phyloP scores from a whole-genome alignment of 768 basidiomycete genomes.

The Trametes gibbosa region DNA sequence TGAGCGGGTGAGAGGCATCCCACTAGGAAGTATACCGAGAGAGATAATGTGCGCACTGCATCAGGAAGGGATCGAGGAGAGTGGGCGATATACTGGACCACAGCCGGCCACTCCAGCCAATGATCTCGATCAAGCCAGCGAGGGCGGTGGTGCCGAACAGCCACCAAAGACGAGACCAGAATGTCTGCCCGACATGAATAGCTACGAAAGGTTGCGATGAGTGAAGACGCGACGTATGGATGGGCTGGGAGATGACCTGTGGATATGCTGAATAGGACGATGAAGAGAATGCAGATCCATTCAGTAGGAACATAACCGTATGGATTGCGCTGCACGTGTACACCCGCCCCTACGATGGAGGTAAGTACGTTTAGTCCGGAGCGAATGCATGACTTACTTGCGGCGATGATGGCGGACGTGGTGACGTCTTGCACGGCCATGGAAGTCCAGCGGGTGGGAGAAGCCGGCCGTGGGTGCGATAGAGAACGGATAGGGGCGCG shows the following conservation, averaged over 20 bases:
- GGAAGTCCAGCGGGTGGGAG: too few species aligned
- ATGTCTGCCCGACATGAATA: conserved; percentile 28
- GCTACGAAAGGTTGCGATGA: conserved; percentile 3
- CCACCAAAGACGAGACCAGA: conserved; percentile 35
- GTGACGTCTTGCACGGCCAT: too few species aligned
- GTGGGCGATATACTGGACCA: conserved; percentile 32
- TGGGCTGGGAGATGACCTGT: conserved; percentile 24
- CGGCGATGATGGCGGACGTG: too few species aligned
- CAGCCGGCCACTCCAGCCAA: conserved; percentile 38
- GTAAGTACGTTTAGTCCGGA: too few species aligned
- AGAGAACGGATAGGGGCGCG: too few species aligned
- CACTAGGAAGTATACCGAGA: too few species aligned
- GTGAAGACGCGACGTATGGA: neutral
- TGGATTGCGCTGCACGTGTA: neutral
- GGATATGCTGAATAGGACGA: conserved; percentile 34
- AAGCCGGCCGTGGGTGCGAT: too few species aligned
- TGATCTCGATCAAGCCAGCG: conserved; percentile 34
- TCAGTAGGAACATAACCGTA: conserved; percentile 38
- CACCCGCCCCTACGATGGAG: neutral
- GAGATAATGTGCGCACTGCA: conserved; percentile 33
- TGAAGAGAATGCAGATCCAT: conserved; percentile 36
- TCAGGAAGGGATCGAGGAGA: conserved; percentile 35
- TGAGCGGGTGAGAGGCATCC: neutral
- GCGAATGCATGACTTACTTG: too few species aligned
- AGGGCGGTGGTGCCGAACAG: conserved; percentile 32